Percentiles rank a stretch among this genome's conserved stretches.
Conservation (phyloP, 208 protist genomes). For the Naegleria fowleri region DNA sequence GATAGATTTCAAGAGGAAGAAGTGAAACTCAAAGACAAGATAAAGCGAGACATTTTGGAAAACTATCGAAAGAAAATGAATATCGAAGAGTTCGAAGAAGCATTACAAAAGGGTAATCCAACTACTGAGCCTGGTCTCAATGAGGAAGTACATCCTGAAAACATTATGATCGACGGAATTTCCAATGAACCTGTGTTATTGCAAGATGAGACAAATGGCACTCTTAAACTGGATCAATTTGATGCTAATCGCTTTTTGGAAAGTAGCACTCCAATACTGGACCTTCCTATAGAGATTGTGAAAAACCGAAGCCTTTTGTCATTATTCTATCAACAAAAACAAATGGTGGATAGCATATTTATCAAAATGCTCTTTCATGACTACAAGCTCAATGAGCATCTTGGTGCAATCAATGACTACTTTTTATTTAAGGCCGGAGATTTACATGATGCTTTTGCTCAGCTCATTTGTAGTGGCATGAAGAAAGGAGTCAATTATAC, state of each 20-base stretch:
- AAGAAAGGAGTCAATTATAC: not conserved
- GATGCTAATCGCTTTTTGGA: not conserved
- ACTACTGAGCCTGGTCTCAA: not conserved
- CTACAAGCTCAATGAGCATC: not conserved
- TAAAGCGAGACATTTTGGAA: not conserved
- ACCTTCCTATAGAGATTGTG: not conserved
- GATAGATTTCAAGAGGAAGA: constrained; percentile 8
- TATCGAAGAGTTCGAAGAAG: not conserved
- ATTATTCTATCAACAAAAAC: not conserved
- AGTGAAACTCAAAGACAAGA: not conserved
- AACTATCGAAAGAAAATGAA: not conserved
- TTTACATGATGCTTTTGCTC: not conserved
- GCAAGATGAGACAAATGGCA: not conserved
- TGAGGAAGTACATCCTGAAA: not conserved
- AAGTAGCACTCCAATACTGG: not conserved
- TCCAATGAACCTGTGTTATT: not conserved
- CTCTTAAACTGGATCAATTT: not conserved
- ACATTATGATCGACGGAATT: not conserved
- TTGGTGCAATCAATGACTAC: not conserved
- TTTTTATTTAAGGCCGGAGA: not conserved
- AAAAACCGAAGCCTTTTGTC: not conserved
- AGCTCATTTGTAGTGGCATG: not conserved
- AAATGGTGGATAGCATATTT: not conserved
- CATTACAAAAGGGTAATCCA: not conserved
- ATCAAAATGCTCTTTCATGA: not conserved